phyloP scores from a whole-genome alignment of 805 yeast species.

The Ogataea paraovalis region DNA sequence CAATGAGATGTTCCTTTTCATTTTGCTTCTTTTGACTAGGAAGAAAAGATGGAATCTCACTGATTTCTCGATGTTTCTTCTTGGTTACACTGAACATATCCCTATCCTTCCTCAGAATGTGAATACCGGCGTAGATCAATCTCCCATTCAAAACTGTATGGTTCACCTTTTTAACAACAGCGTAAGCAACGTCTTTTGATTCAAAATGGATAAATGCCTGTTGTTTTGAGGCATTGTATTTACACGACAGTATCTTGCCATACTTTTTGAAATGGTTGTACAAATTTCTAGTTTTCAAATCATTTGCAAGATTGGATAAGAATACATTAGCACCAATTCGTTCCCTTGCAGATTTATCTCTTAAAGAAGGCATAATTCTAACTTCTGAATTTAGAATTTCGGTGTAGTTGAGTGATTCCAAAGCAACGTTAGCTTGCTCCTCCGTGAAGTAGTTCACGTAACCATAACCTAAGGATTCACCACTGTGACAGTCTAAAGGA shows the following conservation, averaged over 20 bases:
- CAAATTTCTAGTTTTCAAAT: slow-evolving; percentile 28
- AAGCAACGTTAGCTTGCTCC: slow-evolving; percentile 51
- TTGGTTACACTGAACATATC: slow-evolving; percentile 16
- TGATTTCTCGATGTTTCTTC: neutral
- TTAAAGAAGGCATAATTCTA: slow-evolving; percentile 52
- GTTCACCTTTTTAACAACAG: slow-evolving; percentile 31
- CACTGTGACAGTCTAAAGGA: slow-evolving; percentile 50
- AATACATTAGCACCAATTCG: slow-evolving; percentile 48
- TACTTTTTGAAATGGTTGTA: slow-evolving; percentile 26
- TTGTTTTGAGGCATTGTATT: slow-evolving; percentile 20
- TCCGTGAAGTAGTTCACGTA: slow-evolving; percentile 57
- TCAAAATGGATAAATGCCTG: slow-evolving; percentile 41
- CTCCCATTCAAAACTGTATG: slow-evolving; percentile 21
- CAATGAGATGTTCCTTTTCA: neutral
- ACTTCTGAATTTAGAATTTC: slow-evolving; percentile 39
- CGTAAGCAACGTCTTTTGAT: slow-evolving; percentile 31
- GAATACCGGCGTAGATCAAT: slow-evolving; percentile 26
- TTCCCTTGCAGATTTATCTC: slow-evolving; percentile 38
- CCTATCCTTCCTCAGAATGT: slow-evolving; percentile 28
- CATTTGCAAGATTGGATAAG: slow-evolving; percentile 41
- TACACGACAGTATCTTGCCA: slow-evolving; percentile 31
- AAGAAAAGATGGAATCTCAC: neutral
- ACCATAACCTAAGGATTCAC: slow-evolving; percentile 65
- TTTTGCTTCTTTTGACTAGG: neutral
- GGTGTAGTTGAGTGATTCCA: slow-evolving; percentile 53